Conservation (phyloP, 495 filamentous ascomycete species). For the Trichoderma reesei region DNA sequence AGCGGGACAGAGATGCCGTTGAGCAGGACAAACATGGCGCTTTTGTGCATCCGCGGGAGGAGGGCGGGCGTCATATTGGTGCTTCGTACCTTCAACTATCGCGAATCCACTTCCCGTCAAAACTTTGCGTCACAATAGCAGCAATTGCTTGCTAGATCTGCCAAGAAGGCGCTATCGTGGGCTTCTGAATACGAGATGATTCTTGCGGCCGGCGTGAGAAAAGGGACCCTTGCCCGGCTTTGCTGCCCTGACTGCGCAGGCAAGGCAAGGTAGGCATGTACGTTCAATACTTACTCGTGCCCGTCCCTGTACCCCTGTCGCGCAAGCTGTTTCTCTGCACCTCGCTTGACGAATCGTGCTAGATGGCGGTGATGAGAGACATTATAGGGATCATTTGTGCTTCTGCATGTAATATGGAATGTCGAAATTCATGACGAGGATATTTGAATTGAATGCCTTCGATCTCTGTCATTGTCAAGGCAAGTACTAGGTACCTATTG, state of each 20-base stretch:
- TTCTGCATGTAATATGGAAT: background rate
- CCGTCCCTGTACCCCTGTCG: background rate
- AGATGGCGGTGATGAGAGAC: background rate
- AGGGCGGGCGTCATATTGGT: background rate
- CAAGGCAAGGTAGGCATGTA: background rate
- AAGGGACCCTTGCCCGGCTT: background rate
- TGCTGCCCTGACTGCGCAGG: background rate
- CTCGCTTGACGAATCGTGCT: background rate
- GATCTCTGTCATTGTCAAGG: too few species aligned
- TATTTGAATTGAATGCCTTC: background rate
- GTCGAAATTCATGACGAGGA: background rate
- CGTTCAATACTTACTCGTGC: too few species aligned
- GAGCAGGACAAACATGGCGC: background rate
- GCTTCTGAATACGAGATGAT: background rate
- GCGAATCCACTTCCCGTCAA: background rate
- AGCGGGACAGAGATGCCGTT: background rate
- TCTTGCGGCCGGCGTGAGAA: background rate
- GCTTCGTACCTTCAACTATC: background rate
- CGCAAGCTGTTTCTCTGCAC: background rate
- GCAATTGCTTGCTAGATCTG: background rate
- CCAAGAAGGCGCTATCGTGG: background rate
- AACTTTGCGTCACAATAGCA: background rate
- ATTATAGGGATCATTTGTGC: background rate
- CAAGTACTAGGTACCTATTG: too few species aligned
- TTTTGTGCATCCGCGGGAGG: background rate